phyloP scores from a whole-genome alignment of 2,329 filamentous ascomycete species.

The Blastomyces emzantsi region DNA sequence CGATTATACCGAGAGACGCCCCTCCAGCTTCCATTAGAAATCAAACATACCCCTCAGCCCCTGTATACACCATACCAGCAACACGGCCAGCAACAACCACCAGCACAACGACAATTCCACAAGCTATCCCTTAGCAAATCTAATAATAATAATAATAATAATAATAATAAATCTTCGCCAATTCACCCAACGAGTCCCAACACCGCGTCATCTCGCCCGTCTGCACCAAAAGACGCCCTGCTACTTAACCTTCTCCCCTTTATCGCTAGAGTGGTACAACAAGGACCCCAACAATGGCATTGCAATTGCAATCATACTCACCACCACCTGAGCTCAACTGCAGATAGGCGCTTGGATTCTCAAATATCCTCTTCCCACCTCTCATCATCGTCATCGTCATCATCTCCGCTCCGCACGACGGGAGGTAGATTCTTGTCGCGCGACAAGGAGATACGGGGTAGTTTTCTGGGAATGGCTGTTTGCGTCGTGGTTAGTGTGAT shows the following conservation, averaged over 20 bases:
- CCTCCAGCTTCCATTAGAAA: background rate
- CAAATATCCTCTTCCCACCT: background rate
- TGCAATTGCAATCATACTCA: too few relatives aligned
- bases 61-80: background rate
- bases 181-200: background rate
- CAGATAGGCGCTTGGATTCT: background rate
- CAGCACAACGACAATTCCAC: background rate
- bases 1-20: background rate
- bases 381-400: background rate
- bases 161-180: background rate
- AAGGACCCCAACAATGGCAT: background rate
- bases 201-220: background rate
- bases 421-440: background rate
- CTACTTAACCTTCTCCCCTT: background rate
- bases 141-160: background rate
- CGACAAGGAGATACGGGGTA: slow-evolving; percentile 8
- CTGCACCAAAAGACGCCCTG: background rate
- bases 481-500: slow-evolving; percentile 6
- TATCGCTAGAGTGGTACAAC: background rate
- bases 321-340: background rate
- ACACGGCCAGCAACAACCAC: background rate
- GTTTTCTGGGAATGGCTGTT: slow-evolving; percentile 9
- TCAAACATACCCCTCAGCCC: background rate
- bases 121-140: background rate
- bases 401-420: background rate